Percentiles rank a stretch among this genome's conserved stretches.
These are phyloP conservation scores for Termitomyces sp. DNA, from an alignment of 768 basidiomycete species.

Conservation along the genomic window DNA sequence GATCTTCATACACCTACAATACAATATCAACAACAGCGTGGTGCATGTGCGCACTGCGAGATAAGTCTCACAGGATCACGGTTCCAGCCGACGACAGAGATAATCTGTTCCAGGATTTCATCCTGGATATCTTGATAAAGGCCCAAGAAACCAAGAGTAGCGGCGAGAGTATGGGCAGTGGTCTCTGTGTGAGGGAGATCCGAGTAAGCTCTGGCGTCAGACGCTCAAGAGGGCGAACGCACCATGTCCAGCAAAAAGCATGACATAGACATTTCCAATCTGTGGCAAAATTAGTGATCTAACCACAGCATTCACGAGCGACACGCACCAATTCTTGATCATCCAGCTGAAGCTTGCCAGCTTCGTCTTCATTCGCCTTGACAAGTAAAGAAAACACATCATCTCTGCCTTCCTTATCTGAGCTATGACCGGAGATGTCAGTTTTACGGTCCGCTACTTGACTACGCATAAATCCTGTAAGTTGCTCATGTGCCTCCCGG, in stretches of 20 bases:
- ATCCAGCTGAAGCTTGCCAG: slow-evolving; percentile 29
- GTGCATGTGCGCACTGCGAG: not conserved
- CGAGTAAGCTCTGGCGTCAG: not conserved
- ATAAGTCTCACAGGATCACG: slow-evolving; percentile 25
- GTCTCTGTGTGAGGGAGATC: slow-evolving; percentile 26
- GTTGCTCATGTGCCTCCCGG: slow-evolving; percentile 23
- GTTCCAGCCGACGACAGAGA: slow-evolving; percentile 24
- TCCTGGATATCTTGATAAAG: slow-evolving; percentile 37
- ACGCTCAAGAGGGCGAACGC: not conserved
- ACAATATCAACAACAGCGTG: not conserved
- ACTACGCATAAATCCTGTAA: slow-evolving; percentile 31
- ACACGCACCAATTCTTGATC: slow-evolving; percentile 33
- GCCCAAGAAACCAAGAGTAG: slow-evolving; percentile 36
- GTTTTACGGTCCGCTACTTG: slow-evolving; percentile 29
- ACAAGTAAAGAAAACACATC: slow-evolving; percentile 40
- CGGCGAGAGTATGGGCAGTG: slow-evolving; percentile 37
- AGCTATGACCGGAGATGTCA: slow-evolving; percentile 16
- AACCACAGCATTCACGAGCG: not conserved
- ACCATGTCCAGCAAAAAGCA: slow-evolving; percentile 59
- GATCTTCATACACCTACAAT: slow-evolving; percentile 32
- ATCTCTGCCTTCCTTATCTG: slow-evolving; percentile 3
- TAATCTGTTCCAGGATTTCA: slow-evolving; percentile 33
- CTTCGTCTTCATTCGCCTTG: slow-evolving; percentile 39
- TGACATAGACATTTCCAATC: slow-evolving; percentile 48
- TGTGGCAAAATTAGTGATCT: slow-evolving; percentile 9